phyloP scores from a whole-genome alignment of 345 rosid species.

The Moringa oleifera region DNA sequence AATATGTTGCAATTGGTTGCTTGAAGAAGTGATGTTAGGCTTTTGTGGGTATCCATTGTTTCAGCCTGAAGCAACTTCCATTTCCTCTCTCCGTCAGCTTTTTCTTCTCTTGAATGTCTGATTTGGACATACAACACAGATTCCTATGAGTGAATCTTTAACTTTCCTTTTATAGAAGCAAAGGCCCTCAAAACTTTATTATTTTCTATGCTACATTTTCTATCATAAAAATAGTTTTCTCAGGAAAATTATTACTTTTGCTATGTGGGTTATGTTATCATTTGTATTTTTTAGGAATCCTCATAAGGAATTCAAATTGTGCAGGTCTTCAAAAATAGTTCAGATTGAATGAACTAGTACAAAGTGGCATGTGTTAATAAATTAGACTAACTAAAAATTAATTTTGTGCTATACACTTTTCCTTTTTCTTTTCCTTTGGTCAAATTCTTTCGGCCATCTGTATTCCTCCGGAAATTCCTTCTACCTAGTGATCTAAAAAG shows the following conservation, averaged over 20 bases:
- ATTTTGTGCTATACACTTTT: not conserved
- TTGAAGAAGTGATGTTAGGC: slow-evolving; percentile 45
- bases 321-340: no score
- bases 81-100: slow-evolving; percentile 24
- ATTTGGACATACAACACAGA: slow-evolving; percentile 35
- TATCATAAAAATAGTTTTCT: not conserved
- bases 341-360: no score
- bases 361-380: no score
- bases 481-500: not conserved
- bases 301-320: no score
- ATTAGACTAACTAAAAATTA: no score
- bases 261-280: slow-evolving; percentile 6
- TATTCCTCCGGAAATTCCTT: not conserved
- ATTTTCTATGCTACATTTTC: slow-evolving; percentile 1
- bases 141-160: slow-evolving; percentile 45
- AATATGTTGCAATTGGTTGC: slow-evolving; percentile 40
- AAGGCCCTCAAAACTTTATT: slow-evolving; percentile 12
- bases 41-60: slow-evolving; percentile 77
- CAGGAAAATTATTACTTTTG: not conserved
- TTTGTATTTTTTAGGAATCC: no score
- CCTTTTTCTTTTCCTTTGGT: not conserved
- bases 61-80: slow-evolving; percentile 67
- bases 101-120: slow-evolving; percentile 17
- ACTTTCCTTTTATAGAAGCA: slow-evolving; percentile 54
- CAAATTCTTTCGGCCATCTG: no score